These are phyloP conservation scores for Apiospora kogelbergensis DNA, from an alignment of 2,329 filamentous ascomycete species.

Conservation along the genomic window DNA sequence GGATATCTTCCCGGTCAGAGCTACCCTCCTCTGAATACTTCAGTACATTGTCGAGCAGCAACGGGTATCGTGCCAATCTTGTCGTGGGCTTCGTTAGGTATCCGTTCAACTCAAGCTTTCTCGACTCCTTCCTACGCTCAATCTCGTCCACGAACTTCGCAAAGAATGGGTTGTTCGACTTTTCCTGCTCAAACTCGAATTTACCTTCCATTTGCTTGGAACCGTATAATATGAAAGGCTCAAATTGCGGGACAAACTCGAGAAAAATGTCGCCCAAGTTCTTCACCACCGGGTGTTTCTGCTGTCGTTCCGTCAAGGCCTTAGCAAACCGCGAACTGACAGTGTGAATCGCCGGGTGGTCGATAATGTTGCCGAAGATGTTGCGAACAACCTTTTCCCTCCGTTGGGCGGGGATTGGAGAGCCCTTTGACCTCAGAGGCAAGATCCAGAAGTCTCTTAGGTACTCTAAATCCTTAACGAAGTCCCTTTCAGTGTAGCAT, in stretches of 20 bases:
- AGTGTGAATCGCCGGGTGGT: conserved; percentile 75
- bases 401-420: conserved; percentile 84
- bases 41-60: conserved; percentile 85
- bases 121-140: conserved; percentile 90
- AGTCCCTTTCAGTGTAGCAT: conserved; percentile 98
- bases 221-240: conserved; percentile 95
- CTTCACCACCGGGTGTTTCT: conserved; percentile 83
- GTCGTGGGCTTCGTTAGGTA: conserved; percentile 98
- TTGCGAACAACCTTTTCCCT: conserved; percentile 89
- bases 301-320: conserved; percentile 84
- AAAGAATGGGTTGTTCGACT: conserved; percentile 81
- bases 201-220: conserved; percentile 95
- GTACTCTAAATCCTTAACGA: conserved; percentile 98
- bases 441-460: conserved; percentile 98
- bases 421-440: conserved; percentile 77
- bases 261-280: conserved; percentile 94
- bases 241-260: conserved; percentile 87
- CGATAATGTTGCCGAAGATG: conserved; percentile 94
- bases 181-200: conserved; percentile 97
- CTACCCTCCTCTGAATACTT: conserved; percentile 91
- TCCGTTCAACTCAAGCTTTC: conserved; percentile 94
- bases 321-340: conserved; percentile 90
- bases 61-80: conserved; percentile 86
- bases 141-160: conserved; percentile 94
- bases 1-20: conserved; percentile 88